Evolutionary conservation across 352 stramenopile species (phyloP), one percentile per base, ranked within the genome.

Genomic region (Pythium monospermum): DNA sequence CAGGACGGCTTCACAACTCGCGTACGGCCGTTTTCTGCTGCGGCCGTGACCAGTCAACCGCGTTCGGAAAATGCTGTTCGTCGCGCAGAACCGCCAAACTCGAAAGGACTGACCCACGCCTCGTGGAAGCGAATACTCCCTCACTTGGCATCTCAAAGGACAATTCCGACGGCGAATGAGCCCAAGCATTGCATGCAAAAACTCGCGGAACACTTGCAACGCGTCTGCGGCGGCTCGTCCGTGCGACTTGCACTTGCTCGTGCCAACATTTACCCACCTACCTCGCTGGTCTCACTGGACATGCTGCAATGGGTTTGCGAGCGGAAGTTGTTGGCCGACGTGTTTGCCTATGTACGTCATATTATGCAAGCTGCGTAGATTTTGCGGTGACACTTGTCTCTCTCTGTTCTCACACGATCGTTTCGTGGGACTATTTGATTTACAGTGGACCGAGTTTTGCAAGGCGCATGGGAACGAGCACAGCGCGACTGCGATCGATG

Each of bases 161-260:
- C 22, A 10, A 27, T 27, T 23, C 25, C 41, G 19, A 26, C 7
- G 21, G 22, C 19, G 2, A 30, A 43, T 27, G 32, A 45, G 6
- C 44, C 57, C 1, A 52, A 43, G 21, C 35, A 84, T 37, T 56
- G 50, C 15, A 23, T 85, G 31, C 58, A 70, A 18, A 64, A 59
- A 45, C 40, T 88, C 11, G 70, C 64, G 2, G 51, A 68, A 8
- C 53, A 74, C 28, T 59, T 87, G 32, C 61, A 70, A 36, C 54
- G 46, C 4, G 60, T 46, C 19, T 83, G 57, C 25, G 74, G 76
- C 8, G 60, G 71, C 25, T 58, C 74, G 23, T 88, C 76, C 6
- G 23, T 83, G 23, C 68, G 76, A 16, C 74, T 83, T 26, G 74
- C 70, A 5, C 50, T 87, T 21, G 64, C 74, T 10, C 64, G 82